Percentiles rank a stretch among this genome's conserved stretches.
These are phyloP conservation scores for Actinomortierella wolfii DNA, from an alignment of 371 early-diverging fungal species.

Conservation along the genomic window DNA sequence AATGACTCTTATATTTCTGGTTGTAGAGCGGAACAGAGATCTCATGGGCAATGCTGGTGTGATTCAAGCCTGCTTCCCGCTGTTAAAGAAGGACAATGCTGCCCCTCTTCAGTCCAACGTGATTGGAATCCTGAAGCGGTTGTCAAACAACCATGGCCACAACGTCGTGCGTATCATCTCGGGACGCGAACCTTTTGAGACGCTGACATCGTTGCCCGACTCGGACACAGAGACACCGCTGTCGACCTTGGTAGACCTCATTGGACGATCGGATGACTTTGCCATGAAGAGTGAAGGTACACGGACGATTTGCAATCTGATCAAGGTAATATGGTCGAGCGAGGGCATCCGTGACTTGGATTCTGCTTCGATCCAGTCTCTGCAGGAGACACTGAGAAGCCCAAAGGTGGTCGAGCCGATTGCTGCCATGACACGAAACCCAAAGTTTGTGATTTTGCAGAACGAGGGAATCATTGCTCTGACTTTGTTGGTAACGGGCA, in stretches of 20 bases:
- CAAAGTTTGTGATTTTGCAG: constrained; percentile 61
- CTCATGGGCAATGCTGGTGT: constrained; percentile 55
- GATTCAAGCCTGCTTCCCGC: constrained; percentile 52
- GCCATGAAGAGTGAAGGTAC: constrained; percentile 68
- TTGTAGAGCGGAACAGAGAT: constrained; percentile 52
- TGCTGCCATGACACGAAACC: constrained; percentile 54
- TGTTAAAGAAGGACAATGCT: constrained; percentile 64
- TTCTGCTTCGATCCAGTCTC: constrained; percentile 21
- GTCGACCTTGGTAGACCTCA: constrained; percentile 48
- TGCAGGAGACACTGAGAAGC: constrained; percentile 50
- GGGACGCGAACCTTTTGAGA: constrained; percentile 34
- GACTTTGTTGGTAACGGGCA: constrained; percentile 53
- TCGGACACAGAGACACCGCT: constrained; percentile 42
- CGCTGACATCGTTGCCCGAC: constrained; percentile 28
- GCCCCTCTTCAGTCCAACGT: constrained; percentile 62
- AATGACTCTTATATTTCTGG: neutral
- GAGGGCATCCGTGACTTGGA: constrained; percentile 37
- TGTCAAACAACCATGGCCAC: constrained; percentile 47
- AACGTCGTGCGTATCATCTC: constrained; percentile 48
- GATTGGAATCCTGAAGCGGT: constrained; percentile 65
- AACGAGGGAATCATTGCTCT: constrained; percentile 68
- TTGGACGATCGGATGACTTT: constrained; percentile 60
- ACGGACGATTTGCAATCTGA: constrained; percentile 59
- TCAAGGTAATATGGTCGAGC: constrained; percentile 50
- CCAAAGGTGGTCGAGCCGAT: constrained; percentile 51